Percentiles rank a stretch among this genome's conserved stretches.
These are phyloP conservation scores for Przewalskia tangutica DNA, from an alignment of 257 asterid species.

Conservation along the genomic window DNA sequence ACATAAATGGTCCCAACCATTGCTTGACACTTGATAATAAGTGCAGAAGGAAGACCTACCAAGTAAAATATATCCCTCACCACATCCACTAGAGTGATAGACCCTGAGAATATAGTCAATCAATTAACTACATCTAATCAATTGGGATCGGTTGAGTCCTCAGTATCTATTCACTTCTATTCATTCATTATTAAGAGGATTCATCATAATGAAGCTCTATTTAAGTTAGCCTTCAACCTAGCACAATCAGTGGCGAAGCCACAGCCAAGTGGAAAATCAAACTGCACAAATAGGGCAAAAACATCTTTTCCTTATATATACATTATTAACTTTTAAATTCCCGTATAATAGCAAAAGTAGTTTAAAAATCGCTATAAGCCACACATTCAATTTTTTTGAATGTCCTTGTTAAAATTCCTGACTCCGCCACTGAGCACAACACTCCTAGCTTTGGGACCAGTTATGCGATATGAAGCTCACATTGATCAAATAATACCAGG, in stretches of 20 bases:
- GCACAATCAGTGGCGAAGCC: background rate
- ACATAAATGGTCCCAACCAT: background rate
- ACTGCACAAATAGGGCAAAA: background rate
- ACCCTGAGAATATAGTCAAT: background rate
- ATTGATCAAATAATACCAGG: background rate
- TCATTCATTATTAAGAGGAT: background rate
- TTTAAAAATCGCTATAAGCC: background rate
- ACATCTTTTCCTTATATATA: background rate
- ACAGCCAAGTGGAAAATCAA: background rate
- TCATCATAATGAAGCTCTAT: background rate
- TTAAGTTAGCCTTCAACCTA: background rate
- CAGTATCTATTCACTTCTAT: background rate
- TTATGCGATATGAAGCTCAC: background rate
- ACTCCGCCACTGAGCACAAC: no score
- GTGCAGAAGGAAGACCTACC: background rate
- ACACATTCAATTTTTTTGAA: background rate
- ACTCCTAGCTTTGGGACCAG: background rate
- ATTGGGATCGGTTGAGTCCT: background rate
- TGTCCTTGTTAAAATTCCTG: background rate
- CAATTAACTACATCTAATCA: background rate
- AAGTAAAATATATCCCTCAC: background rate
- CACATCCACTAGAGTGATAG: background rate
- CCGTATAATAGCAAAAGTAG: background rate
- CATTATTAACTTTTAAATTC: background rate
- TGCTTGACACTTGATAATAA: background rate